A percentile compares a stretch with the other conserved stretches of the same genome.
These are phyloP conservation scores for Suhomyces maxii DNA, from an alignment of 1,139 yeast genomes.

Conservation along the genomic window DNA sequence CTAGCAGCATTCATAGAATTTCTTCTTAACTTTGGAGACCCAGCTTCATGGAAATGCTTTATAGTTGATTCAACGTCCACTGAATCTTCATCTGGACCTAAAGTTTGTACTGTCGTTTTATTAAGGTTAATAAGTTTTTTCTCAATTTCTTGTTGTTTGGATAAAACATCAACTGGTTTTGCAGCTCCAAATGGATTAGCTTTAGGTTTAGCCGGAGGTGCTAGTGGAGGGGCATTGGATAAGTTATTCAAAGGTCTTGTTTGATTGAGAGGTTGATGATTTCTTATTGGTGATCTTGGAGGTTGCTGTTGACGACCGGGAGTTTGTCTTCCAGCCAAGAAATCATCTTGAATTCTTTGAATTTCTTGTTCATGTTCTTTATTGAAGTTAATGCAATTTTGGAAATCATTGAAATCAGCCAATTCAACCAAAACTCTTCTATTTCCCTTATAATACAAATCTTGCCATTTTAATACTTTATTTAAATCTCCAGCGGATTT, in stretches of 20 bases:
- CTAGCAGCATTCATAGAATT: conserved; percentile 12
- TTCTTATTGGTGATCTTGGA: conserved; percentile 6
- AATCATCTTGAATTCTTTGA: conserved; percentile 33
- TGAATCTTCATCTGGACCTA: conserved; percentile 31
- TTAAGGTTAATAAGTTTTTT: conserved; percentile 51
- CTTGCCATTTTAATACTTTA: conserved; percentile 48
- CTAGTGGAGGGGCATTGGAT: conserved; percentile 5
- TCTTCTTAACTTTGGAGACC: conserved; percentile 16
- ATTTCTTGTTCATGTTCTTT: conserved; percentile 35
- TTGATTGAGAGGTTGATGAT: conserved; percentile 1
- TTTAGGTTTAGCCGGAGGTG: conserved; percentile 25
- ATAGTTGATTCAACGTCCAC: conserved; percentile 18
- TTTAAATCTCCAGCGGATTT: conserved; percentile 45
- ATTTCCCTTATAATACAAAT: conserved; percentile 40
- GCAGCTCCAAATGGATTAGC: conserved; percentile 50
- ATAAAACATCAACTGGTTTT: conserved; percentile 45
- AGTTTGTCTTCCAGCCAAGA: conserved; percentile 23
- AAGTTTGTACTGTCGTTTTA: conserved; percentile 57
- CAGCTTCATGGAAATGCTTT: conserved; percentile 16
- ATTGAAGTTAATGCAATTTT: conserved; percentile 43
- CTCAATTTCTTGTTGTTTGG: conserved; percentile 44
- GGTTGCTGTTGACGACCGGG: neutral
- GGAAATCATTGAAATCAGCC: conserved; percentile 53
- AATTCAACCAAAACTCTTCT: conserved; percentile 44
- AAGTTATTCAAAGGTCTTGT: neutral